Evolutionary conservation across 306 rosid genomes (phyloP), one percentile per base, ranked within the genome.

Genomic region (Trifolium repens): DNA sequence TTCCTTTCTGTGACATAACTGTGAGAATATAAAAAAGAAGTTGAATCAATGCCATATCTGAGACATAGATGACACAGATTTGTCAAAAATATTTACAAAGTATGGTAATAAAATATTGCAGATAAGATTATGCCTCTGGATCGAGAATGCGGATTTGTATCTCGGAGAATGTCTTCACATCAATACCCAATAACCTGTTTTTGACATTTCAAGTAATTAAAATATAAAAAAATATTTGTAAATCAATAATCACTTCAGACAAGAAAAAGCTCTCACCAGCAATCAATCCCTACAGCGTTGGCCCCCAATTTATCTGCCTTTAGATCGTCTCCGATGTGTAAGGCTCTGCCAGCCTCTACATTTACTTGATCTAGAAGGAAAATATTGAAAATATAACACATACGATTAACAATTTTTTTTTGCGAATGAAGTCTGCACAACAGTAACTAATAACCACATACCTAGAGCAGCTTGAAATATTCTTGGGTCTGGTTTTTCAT

Each of bases 381-480:
- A 74, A 78, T 52, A 65, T 44, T 49, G 24, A 27, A 8, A 58
- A 57, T 9, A 37, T 2, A 15, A 17, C 11, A 49, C 22, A 58
- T 9, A 63, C 65, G 15, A 76, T 9, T 72, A 60, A 77, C 64
- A 32, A 1, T 39, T 57, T 40, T 59, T 39, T 57, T 40, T 59
- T 22, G 30, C 43, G 53, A 55, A 73, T 76, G 47, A 67, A 19
- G 27, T 24, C 44, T 22, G 42, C 34, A 9, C 22, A 52, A 52
- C 17, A 32, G 17, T 55, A 50, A 54, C 24, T 35, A 76, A 61
- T 37, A 26, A 52, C 61, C 67, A 58, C 68, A 57, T 83, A 91
- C 97, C 96, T 87, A 94, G 78, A 61, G 97, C 97, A 72, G 97
- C 89, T 85, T 88, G 80, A 83, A 91, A 91, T 87, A 91, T 91